phyloP scores from a whole-genome alignment of 2,329 filamentous ascomycete genomes.

The Scopulariopsis brevicaulis region DNA sequence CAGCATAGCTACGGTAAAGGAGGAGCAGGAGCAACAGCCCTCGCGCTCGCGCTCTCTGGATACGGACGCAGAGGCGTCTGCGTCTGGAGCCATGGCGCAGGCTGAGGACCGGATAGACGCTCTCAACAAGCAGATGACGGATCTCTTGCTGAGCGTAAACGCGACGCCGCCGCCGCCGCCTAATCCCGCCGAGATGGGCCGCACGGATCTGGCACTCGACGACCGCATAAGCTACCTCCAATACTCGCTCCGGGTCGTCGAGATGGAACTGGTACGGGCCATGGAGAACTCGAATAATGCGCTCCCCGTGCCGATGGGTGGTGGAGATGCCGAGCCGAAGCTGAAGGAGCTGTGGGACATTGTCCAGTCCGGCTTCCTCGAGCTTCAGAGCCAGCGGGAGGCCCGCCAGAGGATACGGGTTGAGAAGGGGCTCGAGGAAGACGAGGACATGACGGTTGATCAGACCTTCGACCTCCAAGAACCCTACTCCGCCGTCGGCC shows the following conservation, averaged over 20 bases:
- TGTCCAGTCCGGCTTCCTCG: constrained; percentile 37
- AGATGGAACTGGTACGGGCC: constrained; percentile 27
- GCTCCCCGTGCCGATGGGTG: constrained; percentile 20
- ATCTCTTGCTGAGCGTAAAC: constrained; percentile 38
- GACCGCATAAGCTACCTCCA: constrained; percentile 61
- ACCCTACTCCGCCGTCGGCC: constrained; percentile 61
- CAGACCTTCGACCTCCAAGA: constrained; percentile 47
- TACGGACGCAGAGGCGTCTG: constrained; percentile 6
- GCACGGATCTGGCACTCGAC: constrained; percentile 41
- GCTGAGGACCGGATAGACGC: constrained; percentile 43
- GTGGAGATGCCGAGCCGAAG: constrained; percentile 44
- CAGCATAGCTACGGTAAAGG: constrained; percentile 47
- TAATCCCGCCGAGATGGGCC: constrained; percentile 19
- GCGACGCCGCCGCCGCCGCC: constrained; percentile 46
- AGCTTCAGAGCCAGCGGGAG: constrained; percentile 40
- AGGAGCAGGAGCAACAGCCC: constrained; percentile 36
- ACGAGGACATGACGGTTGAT: constrained; percentile 51
- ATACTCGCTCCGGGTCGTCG: constrained; percentile 40
- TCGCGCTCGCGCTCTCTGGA: neutral
- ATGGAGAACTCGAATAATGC: constrained; percentile 17
- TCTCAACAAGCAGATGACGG: constrained; percentile 54
- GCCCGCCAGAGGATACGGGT: constrained; percentile 39
- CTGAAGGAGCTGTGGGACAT: constrained; percentile 46
- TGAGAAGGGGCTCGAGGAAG: constrained; percentile 45
- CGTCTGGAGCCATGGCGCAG: constrained; percentile 17